phyloP scores from a whole-genome alignment of 306 rosid genomes.

The Glycine latifolia region DNA sequence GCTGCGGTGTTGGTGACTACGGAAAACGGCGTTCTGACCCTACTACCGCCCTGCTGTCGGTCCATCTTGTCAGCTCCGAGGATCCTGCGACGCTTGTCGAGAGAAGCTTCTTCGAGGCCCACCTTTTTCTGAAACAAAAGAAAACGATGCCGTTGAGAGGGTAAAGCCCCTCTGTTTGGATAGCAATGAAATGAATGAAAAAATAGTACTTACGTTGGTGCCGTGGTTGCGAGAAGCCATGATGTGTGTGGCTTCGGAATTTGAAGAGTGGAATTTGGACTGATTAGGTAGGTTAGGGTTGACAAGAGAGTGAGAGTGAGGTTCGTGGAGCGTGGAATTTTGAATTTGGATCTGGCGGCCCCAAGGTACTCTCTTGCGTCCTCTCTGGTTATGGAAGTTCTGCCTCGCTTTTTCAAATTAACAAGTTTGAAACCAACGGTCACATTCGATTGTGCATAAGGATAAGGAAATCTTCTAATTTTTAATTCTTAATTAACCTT shows the following conservation, averaged over 20 bases:
- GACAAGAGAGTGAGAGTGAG: slow-evolving; percentile 19
- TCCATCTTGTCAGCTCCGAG: slow-evolving; percentile 66
- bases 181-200: background rate
- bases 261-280: slow-evolving; percentile 4
- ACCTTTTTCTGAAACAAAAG: slow-evolving; percentile 62
- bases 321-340: slow-evolving; percentile 50
- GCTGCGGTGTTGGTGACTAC: slow-evolving; percentile 48
- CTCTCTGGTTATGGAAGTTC: background rate
- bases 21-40: slow-evolving; percentile 61
- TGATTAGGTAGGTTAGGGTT: slow-evolving; percentile 54
- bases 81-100: slow-evolving; percentile 70
- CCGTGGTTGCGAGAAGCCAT: slow-evolving; percentile 78
- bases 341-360: slow-evolving; percentile 64
- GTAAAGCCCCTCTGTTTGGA: background rate
- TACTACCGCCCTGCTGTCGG: slow-evolving; percentile 58
- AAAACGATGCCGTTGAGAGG: background rate
- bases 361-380: background rate
- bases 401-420: slow-evolving; percentile 25
- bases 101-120: slow-evolving; percentile 57
- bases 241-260: slow-evolving; percentile 15
- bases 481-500: too few relatives aligned
- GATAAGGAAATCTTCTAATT: too few relatives aligned
- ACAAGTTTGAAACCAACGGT: slow-evolving; percentile 39
- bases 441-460: too few relatives aligned
- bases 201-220: background rate